Percentiles rank a stretch among this genome's conserved stretches.
These are phyloP conservation scores for Russula brevipes DNA, from an alignment of 768 basidiomycete species.

Conservation along the genomic window DNA sequence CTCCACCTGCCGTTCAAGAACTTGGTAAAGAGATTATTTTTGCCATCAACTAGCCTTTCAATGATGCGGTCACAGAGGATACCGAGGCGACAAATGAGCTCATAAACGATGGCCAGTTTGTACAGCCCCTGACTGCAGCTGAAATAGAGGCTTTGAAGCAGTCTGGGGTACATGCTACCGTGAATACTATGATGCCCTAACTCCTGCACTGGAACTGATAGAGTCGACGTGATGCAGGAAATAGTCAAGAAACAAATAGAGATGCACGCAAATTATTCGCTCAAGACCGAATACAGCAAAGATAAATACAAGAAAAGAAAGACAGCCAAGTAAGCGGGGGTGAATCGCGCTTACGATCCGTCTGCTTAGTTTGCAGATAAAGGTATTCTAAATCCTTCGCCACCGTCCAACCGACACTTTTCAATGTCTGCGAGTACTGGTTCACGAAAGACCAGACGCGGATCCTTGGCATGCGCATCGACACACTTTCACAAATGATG, in stretches of 20 bases:
- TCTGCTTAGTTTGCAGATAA: conserved; percentile 14
- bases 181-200: conserved; percentile 33
- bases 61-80: conserved; percentile 58
- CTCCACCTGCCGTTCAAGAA: conserved; percentile 65
- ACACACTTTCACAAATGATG: conserved; percentile 85
- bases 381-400: conserved; percentile 88
- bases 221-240: conserved; percentile 49
- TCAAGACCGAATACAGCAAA: conserved; percentile 98
- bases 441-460: conserved; percentile 76
- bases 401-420: conserved; percentile 80
- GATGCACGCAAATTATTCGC: conserved; percentile 81
- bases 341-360: neutral
- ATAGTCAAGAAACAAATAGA: conserved; percentile 95
- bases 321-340: conserved; percentile 76
- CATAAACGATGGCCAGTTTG: conserved; percentile 80
- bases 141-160: conserved; percentile 84
- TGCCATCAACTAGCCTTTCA: neutral
- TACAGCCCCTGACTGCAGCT: conserved; percentile 74
- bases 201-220: conserved; percentile 3
- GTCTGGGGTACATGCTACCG: conserved; percentile 74
- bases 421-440: conserved; percentile 88
- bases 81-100: conserved; percentile 96
- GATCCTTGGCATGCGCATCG: conserved; percentile 79
- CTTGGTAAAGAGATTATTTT: conserved; percentile 52
- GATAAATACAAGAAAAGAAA: conserved; percentile 97